These are phyloP conservation scores for Cryphonectria carpinicola DNA, from an alignment of 2,329 filamentous ascomycete species.

Conservation along the genomic window DNA sequence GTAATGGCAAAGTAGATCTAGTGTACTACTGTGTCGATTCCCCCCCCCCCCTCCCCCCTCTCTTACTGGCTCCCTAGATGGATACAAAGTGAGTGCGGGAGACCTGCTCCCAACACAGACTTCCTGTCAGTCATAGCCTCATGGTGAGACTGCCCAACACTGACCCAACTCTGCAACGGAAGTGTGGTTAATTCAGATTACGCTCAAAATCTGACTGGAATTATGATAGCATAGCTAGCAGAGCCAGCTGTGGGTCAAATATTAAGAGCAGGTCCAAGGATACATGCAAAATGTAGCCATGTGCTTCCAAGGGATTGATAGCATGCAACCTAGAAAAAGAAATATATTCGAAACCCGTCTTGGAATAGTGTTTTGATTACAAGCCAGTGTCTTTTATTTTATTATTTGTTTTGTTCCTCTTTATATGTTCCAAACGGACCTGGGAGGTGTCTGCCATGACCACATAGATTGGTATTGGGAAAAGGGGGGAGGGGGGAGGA, in stretches of 20 bases:
- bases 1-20: neutral
- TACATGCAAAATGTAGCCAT: neutral
- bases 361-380: neutral
- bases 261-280: neutral
- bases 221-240: neutral
- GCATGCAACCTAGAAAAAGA: neutral
- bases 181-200: neutral
- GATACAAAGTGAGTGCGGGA: no score
- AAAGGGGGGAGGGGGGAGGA: no score
- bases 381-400: no score
- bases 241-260: neutral
- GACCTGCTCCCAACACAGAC: neutral
- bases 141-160: neutral
- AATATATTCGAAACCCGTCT: neutral
- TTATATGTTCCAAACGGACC: neutral
- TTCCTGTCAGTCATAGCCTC: neutral
- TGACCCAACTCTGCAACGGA: neutral
- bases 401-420: neutral
- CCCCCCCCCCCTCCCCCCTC: no score
- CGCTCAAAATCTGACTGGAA: neutral
- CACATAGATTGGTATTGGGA: neutral
- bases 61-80: neutral
- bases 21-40: neutral
- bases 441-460: neutral
- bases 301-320: neutral